Evolutionary conservation across 257 asterid species (phyloP).

Genomic region (Solanum chiquidenum): DNA sequence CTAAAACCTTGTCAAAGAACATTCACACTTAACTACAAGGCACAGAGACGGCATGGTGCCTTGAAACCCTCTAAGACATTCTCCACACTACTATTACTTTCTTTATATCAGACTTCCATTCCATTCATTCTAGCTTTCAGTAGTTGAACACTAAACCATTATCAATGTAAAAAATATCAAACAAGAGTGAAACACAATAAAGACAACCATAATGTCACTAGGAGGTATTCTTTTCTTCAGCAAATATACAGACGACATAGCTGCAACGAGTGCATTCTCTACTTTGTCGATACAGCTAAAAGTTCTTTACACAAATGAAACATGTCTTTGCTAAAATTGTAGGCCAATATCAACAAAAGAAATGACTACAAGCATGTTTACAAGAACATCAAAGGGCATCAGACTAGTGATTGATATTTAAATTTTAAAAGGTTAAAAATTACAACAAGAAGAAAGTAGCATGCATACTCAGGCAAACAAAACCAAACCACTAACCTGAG

Average conservation of each 20-base stretch:
- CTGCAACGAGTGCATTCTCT: not conserved
- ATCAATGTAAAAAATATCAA: not conserved
- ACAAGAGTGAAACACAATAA: not conserved
- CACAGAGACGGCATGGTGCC: not conserved
- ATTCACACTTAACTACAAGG: not conserved
- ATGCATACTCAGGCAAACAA: not conserved
- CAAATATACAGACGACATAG: not conserved
- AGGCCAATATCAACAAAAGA: not conserved
- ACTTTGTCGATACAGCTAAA: not conserved
- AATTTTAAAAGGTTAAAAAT: not conserved
- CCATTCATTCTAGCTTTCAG: not conserved
- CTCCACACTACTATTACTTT: not conserved
- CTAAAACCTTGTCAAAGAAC: not conserved
- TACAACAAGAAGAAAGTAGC: not conserved
- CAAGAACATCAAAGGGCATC: not conserved
- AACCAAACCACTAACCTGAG: slow-evolving; percentile 41
- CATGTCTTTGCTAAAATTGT: not conserved
- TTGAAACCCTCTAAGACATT: not conserved
- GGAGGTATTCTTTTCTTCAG: not conserved
- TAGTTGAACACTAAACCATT: not conserved
- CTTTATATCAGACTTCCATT: not conserved
- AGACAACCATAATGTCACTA: not conserved
- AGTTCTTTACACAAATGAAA: not conserved
- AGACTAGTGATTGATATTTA: not conserved
- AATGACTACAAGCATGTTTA: not conserved